Evolutionary conservation across 1,284 basidiomycete species (phyloP).

Genomic region (Coniferiporia weirii): DNA sequence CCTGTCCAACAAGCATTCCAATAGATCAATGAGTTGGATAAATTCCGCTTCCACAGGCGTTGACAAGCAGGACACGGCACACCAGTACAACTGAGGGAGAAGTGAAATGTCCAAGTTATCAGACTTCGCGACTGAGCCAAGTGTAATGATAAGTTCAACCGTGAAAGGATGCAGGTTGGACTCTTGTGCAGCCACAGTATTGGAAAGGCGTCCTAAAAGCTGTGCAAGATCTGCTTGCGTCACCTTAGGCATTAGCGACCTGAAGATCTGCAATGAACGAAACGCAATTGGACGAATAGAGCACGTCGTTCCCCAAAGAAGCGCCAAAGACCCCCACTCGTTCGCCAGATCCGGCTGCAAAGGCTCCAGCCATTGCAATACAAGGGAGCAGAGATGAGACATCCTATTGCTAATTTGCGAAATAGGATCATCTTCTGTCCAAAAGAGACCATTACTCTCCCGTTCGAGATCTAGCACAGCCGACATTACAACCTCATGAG

Average conservation of each 20-base stretch:
- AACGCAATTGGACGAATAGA: slow-evolving; percentile 85
- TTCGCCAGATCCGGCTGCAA: slow-evolving; percentile 64
- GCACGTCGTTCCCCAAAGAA: slow-evolving; percentile 84
- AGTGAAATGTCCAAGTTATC: slow-evolving; percentile 55
- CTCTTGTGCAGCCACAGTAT: slow-evolving; percentile 75
- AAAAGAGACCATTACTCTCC: slow-evolving; percentile 56
- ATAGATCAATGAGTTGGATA: slow-evolving; percentile 58
- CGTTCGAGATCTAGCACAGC: slow-evolving; percentile 54
- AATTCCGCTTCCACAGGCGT: slow-evolving; percentile 86
- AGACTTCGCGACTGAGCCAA: slow-evolving; percentile 62
- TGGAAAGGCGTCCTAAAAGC: slow-evolving; percentile 79
- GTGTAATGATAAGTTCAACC: slow-evolving; percentile 76
- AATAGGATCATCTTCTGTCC: slow-evolving; percentile 66
- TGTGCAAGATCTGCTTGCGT: slow-evolving; percentile 73
- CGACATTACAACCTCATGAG: slow-evolving; percentile 44
- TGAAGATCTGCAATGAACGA: slow-evolving; percentile 88
- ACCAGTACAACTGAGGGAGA: slow-evolving; percentile 88
- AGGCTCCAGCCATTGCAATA: slow-evolving; percentile 67
- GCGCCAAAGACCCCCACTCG: slow-evolving; percentile 77
- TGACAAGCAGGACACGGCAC: slow-evolving; percentile 73
- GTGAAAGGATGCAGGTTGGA: slow-evolving; percentile 80
- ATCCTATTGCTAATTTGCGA: slow-evolving; percentile 59
- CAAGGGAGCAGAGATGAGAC: slow-evolving; percentile 59
- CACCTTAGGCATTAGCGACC: slow-evolving; percentile 73
- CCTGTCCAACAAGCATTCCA: slow-evolving; percentile 67